Evolutionary conservation across 345 rosid genomes (phyloP).

Genomic region (Rubroshorea leprosula): DNA sequence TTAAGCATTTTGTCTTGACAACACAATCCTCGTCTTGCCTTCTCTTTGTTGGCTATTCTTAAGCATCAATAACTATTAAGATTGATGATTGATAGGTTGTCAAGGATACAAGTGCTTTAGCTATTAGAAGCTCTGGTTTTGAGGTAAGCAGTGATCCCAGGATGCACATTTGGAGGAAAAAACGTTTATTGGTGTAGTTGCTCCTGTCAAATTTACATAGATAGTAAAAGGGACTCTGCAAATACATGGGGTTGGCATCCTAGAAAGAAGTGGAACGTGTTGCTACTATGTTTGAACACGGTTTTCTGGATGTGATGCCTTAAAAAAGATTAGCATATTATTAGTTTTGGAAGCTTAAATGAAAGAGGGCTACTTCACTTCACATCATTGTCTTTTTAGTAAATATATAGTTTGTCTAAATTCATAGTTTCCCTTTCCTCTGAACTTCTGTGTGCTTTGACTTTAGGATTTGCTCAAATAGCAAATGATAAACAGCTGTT

Average conservation of each 20-base stretch:
- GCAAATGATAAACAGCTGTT: conserved; percentile 22
- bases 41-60: too few relatives aligned
- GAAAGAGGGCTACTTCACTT: not conserved
- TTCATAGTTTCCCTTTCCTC: not conserved
- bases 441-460: conserved; percentile 2
- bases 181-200: not conserved
- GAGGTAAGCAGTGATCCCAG: too few relatives aligned
- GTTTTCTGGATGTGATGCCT: not conserved
- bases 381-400: too few relatives aligned
- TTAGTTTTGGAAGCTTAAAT: conserved; percentile 6
- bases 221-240: not conserved
- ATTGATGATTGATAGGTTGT: too few relatives aligned
- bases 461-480: conserved; percentile 26
- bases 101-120: too few relatives aligned
- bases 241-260: conserved; percentile 1
- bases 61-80: too few relatives aligned
- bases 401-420: too few relatives aligned
- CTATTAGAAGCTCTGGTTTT: too few relatives aligned
- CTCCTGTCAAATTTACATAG: not conserved
- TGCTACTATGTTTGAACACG: not conserved
- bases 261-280: not conserved
- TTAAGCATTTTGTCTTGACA: too few relatives aligned
- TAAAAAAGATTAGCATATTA: not conserved
- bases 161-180: too few relatives aligned
- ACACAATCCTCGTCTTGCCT: too few relatives aligned